These are phyloP conservation scores for Nakaseomyces kungkrabaensis DNA, from an alignment of 1,139 yeast genomes.

Conservation along the genomic window DNA sequence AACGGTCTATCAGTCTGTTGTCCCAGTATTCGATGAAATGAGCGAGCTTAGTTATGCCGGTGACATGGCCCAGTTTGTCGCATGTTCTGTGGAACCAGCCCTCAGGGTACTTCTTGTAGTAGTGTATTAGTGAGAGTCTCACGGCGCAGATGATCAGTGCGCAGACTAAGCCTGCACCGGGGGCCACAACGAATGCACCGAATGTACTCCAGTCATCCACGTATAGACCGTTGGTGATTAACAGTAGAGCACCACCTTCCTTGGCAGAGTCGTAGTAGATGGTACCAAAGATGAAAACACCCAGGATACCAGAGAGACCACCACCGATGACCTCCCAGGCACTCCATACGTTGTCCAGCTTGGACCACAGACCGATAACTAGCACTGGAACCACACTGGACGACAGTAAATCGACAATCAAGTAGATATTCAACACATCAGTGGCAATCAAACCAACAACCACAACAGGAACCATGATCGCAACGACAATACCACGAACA, in stretches of 20 bases:
- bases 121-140: conserved; percentile 31
- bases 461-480: conserved; percentile 74
- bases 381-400: conserved; percentile 81
- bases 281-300: conserved; percentile 75
- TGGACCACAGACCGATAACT: conserved; percentile 63
- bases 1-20: conserved; percentile 1
- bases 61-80: conserved; percentile 8
- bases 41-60: conserved; percentile 8
- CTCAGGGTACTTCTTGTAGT: conserved; percentile 6
- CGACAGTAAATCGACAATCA: conserved; percentile 84
- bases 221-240: conserved; percentile 75
- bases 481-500: conserved; percentile 61
- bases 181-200: conserved; percentile 90
- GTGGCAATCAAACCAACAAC: conserved; percentile 80
- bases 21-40: conserved; percentile 7
- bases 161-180: conserved; percentile 63
- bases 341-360: conserved; percentile 54
- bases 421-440: conserved; percentile 72
- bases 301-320: conserved; percentile 71
- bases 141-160: conserved; percentile 44
- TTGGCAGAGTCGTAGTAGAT: conserved; percentile 61
- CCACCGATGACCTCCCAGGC: conserved; percentile 79
- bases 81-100: conserved; percentile 7
- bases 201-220: conserved; percentile 85
- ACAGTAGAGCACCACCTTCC: conserved; percentile 64